A percentile compares a stretch with the other conserved stretches of the same genome.
These are phyloP conservation scores for Fusarium marasasianum DNA, from an alignment of 2,329 filamentous ascomycete genomes.

Conservation along the genomic window DNA sequence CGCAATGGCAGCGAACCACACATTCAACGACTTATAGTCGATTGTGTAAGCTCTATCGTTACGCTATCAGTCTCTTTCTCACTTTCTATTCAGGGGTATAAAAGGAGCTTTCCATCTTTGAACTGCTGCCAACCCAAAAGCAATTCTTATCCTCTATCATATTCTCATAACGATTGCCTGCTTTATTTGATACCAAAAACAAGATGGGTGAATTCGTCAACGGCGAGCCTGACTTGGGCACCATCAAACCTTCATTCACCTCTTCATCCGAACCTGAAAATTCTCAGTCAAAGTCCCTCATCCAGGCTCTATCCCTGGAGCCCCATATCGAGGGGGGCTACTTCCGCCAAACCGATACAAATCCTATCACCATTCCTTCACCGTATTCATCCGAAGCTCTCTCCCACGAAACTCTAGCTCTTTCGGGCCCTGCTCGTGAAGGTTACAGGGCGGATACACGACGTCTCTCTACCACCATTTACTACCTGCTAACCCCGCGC, in stretches of 20 bases:
- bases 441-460: conserved; percentile 54
- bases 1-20: background rate
- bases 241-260: conserved; percentile 27
- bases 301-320: conserved; percentile 56
- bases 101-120: background rate
- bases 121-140: background rate
- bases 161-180: background rate
- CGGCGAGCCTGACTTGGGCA: conserved; percentile 10
- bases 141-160: background rate
- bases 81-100: conserved; percentile 11
- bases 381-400: conserved; percentile 49
- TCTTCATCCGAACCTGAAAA: conserved; percentile 30
- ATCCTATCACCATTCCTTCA: conserved; percentile 61
- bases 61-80: conserved; percentile 2
- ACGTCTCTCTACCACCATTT: conserved; percentile 68
- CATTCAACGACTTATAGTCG: background rate
- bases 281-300: conserved; percentile 36
- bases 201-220: conserved; percentile 26
- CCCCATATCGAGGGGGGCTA: conserved; percentile 73
- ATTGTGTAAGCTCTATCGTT: background rate
- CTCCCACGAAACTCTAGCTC: conserved; percentile 47
- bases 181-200: background rate
- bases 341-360: conserved; percentile 69
- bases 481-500: conserved; percentile 68
- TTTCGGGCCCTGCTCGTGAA: conserved; percentile 46